A percentile compares a stretch with the other conserved stretches of the same genome.
These are phyloP conservation scores for Chalciporus piperatus DNA, from an alignment of 768 basidiomycete genomes.

Conservation along the genomic window DNA sequence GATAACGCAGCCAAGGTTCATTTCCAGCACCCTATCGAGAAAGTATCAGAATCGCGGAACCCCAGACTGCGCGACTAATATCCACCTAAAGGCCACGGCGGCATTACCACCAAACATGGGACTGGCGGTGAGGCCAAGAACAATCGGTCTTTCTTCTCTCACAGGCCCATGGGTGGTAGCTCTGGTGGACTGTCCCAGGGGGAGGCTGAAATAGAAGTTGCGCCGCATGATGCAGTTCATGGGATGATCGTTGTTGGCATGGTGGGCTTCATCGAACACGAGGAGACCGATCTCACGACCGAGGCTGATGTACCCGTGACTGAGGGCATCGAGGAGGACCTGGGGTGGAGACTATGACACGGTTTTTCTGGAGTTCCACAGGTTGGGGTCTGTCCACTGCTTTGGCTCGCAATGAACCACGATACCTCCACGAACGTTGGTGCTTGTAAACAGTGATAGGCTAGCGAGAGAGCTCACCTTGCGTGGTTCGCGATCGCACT, in stretches of 20 bases:
- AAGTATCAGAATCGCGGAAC: neutral
- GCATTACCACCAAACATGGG: conserved; percentile 79
- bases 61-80: neutral
- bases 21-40: conserved; percentile 54
- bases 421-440: conserved; percentile 45
- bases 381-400: conserved; percentile 62
- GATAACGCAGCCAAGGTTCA: conserved; percentile 66
- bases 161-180: conserved; percentile 21
- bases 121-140: conserved; percentile 81
- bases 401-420: conserved; percentile 82
- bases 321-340: conserved; percentile 73
- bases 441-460: neutral
- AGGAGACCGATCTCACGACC: conserved; percentile 63
- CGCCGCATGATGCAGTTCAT: conserved; percentile 79
- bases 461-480: conserved; percentile 46
- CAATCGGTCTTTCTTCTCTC: conserved; percentile 48
- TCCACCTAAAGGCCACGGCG: conserved; percentile 56
- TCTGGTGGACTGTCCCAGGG: conserved; percentile 28
- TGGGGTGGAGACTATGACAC: conserved; percentile 71
- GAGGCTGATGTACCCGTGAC: conserved; percentile 63
- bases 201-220: conserved; percentile 63
- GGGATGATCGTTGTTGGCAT: conserved; percentile 68
- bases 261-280: conserved; percentile 81
- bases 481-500: conserved; percentile 53
- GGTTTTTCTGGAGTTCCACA: conserved; percentile 62